Base-by-base conservation (phyloP, 805 yeast genomes). In the Myxozyma mucilagina region DNA sequence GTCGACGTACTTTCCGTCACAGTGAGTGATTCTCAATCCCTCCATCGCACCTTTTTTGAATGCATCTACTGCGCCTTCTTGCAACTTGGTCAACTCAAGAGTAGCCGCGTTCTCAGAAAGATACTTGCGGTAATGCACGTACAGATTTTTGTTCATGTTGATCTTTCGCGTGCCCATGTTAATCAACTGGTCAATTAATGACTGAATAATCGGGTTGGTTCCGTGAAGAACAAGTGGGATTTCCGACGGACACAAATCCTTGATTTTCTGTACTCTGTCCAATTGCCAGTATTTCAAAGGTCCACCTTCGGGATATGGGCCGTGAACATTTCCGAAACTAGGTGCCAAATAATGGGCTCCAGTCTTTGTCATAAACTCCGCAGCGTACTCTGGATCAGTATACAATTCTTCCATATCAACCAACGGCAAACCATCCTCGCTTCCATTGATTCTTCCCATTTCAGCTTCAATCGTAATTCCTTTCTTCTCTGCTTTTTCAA, bases 321-420 rank as follows among this genome's bases (percentile, higher is more conserved):
- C 78, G 53, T 74, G 78, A 51, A 73, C 61, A 57, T 75, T 74
- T 9, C 78, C 78, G 64, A 75, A 69, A 4, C 76, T 72, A n/a
- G 78, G 78, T 6, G 77, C 72, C 34, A 74, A 58, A 53, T 68
- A 72, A 61, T 74, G 76, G 34, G 74, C 74, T 1, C 78, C 76
- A 5, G 75, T 71, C 11, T 54, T 68, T 61, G 13, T 35, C 42
- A 76, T 63, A 34, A 73, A 74, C 42, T 65, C 60, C 0, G 61
- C 61, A 1, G 77, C 76, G 20, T 67, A 71, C 39, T 71, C 74
- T 13, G 74, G 73, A 35, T 73, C 70, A 3, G 75, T 72, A 29
- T 73, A 63, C 35, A 74, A 67, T 6, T 74, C 76, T 42, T 74
- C 75, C 61, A 58, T 53, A 16, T 57, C 53, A 59, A 60, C 51